Evolutionary conservation across 768 basidiomycete species (phyloP).

Genomic region (Suillus alpinus): DNA sequence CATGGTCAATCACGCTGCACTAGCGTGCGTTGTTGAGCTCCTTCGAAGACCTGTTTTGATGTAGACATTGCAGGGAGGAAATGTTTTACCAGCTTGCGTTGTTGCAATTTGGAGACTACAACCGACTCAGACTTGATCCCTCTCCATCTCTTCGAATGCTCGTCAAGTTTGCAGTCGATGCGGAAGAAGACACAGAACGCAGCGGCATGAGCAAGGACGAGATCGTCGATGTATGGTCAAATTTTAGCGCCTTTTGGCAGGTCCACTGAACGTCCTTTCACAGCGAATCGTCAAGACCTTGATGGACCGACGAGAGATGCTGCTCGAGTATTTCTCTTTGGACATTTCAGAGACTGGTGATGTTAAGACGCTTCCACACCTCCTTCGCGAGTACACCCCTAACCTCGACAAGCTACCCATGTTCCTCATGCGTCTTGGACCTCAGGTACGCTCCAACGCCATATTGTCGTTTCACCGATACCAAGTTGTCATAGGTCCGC

Average conservation of each 20-base stretch:
- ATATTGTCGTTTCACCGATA: slow-evolving; percentile 2
- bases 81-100: slow-evolving; percentile 93
- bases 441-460: slow-evolving; percentile 54
- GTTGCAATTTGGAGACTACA: slow-evolving; percentile 85
- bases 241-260: not conserved
- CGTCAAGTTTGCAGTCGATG: slow-evolving; percentile 77
- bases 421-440: slow-evolving; percentile 88
- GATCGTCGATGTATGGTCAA: slow-evolving; percentile 64
- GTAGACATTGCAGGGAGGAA: slow-evolving; percentile 61
- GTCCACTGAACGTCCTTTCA: not conserved
- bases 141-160: slow-evolving; percentile 70
- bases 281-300: slow-evolving; percentile 68
- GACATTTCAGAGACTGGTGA: slow-evolving; percentile 62
- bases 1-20: slow-evolving; percentile 78
- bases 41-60: not conserved
- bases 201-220: slow-evolving; percentile 55
- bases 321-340: slow-evolving; percentile 88
- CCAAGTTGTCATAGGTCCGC: slow-evolving; percentile 58
- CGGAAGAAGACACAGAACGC: slow-evolving; percentile 46
- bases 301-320: slow-evolving; percentile 70
- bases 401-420: slow-evolving; percentile 87
- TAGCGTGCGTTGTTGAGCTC: slow-evolving; percentile 59
- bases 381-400: slow-evolving; percentile 86
- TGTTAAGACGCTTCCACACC: slow-evolving; percentile 75
- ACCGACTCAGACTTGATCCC: slow-evolving; percentile 77